Conservation (phyloP, 2,329 filamentous ascomycete species). For the Sarocladium strictum region DNA sequence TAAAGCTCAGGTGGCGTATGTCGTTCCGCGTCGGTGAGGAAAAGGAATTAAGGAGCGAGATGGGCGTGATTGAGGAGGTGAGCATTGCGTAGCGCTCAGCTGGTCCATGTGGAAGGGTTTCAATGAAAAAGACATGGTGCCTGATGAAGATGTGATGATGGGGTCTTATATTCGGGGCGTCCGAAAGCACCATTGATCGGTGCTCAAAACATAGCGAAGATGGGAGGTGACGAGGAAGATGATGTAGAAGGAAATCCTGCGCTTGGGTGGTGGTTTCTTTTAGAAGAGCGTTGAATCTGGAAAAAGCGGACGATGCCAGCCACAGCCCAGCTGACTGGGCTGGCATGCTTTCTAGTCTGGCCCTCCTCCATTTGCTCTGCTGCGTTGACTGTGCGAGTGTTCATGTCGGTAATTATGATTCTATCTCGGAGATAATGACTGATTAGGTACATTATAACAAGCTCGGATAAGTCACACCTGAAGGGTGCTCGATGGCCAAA, state of each 20-base stretch:
- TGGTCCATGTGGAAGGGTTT: too few relatives aligned
- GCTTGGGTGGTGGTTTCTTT: background rate
- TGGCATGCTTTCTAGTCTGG: too few relatives aligned
- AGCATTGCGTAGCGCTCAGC: constrained; percentile 61
- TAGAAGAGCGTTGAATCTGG: background rate
- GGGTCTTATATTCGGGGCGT: background rate
- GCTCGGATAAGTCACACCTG: background rate
- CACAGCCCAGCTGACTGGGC: too few relatives aligned
- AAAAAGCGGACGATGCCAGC: background rate
- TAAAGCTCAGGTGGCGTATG: constrained; percentile 87
- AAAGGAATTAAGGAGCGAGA: constrained; percentile 62
- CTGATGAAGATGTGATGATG: too few relatives aligned
- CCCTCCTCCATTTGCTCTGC: background rate
- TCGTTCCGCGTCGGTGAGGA: constrained; percentile 63
- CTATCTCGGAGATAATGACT: background rate
- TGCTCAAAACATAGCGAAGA: background rate
- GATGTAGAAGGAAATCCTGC: background rate
- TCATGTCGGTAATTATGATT: background rate
- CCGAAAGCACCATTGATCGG: constrained; percentile 4
- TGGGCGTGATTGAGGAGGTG: constrained; percentile 77
- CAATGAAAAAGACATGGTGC: background rate
- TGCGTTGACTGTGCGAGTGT: background rate
- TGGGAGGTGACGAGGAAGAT: constrained; percentile 5
- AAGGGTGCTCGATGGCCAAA: background rate
- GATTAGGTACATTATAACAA: background rate